Percentiles rank a stretch among this genome's conserved stretches.
Evolutionary conservation across 2,329 filamentous ascomycete genomes (phyloP).

Genomic region (Penicillium brasilianum): DNA sequence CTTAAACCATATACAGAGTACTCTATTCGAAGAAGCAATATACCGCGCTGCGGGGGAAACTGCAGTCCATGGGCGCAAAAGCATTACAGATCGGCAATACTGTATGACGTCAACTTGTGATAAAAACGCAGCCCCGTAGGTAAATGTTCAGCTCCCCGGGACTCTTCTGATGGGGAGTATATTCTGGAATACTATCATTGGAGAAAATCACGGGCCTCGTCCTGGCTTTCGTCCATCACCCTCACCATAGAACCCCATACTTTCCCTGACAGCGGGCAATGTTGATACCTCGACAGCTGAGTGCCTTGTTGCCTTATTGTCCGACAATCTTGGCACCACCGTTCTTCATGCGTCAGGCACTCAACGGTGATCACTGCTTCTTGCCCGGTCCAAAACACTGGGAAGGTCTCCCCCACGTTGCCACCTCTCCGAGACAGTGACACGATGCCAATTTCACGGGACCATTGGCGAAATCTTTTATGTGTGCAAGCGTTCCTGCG

Average conservation of each 20-base stretch:
- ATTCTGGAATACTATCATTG: no score
- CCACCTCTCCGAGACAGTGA: background rate
- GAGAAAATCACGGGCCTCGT: background rate
- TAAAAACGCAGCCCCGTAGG: no score
- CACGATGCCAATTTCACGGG: background rate
- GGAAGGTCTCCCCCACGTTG: slow-evolving; percentile 1
- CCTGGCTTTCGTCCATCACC: background rate
- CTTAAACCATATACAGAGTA: no score
- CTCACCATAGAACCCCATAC: background rate
- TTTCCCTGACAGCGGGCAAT: background rate
- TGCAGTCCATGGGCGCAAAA: no score
- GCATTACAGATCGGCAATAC: no score
- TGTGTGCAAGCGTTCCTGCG: slow-evolving; percentile 9
- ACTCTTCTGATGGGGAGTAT: no score
- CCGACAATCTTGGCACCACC: background rate
- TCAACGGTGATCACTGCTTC: background rate
- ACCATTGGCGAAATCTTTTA: slow-evolving; percentile 12
- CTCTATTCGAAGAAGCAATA: no score
- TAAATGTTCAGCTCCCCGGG: no score
- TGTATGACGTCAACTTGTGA: no score
- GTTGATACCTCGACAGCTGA: background rate
- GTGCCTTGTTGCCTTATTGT: background rate
- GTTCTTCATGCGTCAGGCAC: background rate
- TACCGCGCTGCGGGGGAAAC: no score
- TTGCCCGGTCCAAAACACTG: background rate